Evolutionary conservation across 257 asterid genomes (phyloP).

Genomic region (Cordia subcordata): DNA sequence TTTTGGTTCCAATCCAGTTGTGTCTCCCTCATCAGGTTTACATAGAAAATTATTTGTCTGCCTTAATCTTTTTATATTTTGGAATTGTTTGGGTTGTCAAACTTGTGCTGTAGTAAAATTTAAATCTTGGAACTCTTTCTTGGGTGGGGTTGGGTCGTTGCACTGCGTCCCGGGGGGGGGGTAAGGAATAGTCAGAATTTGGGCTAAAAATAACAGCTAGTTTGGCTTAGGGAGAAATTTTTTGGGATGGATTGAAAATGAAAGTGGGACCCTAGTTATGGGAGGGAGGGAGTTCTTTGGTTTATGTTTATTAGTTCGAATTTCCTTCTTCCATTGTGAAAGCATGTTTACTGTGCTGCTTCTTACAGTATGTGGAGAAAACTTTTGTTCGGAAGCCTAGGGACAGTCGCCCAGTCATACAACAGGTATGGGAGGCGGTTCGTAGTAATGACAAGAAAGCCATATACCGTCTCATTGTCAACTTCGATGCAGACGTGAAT

Average conservation of each 20-base stretch:
- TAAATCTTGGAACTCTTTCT: too few relatives aligned
- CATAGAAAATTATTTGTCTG: too few relatives aligned
- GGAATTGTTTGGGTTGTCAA: too few relatives aligned
- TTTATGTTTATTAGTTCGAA: background rate
- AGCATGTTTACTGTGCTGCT: conserved; percentile 6
- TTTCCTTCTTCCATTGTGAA: background rate
- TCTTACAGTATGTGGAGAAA: conserved; percentile 79
- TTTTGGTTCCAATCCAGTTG: too few relatives aligned
- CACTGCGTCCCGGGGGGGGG: too few relatives aligned
- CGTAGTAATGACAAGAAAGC: conserved; percentile 78
- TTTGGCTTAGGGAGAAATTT: too few relatives aligned
- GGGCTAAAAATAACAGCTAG: too few relatives aligned
- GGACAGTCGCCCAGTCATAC: conserved; percentile 50
- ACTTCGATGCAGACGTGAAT: conserved; percentile 70
- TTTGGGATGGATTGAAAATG: background rate
- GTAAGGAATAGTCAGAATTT: too few relatives aligned
- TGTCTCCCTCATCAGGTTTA: too few relatives aligned
- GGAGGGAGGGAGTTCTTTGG: too few relatives aligned
- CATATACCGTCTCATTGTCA: conserved; percentile 68
- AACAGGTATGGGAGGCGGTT: conserved; percentile 89
- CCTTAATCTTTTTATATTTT: background rate
- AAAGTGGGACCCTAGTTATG: too few relatives aligned
- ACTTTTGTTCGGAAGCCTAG: conserved; percentile 63
- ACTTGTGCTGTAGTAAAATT: background rate
- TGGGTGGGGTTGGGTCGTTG: too few relatives aligned